Base-by-base conservation (phyloP, 208 protist genomes). In the Angomonas deanei region DNA sequence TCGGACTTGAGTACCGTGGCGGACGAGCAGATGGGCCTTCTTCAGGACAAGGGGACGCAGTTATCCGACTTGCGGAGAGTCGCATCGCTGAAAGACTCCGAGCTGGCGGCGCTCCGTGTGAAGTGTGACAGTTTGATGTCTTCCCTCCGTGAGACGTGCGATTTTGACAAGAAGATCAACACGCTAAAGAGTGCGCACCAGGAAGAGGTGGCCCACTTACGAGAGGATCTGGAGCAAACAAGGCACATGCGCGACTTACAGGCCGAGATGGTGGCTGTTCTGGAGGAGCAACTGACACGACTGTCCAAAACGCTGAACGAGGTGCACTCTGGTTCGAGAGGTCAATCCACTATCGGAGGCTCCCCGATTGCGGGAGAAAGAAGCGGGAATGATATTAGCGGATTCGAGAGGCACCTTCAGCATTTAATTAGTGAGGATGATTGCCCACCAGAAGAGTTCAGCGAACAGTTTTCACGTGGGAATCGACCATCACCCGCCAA, bases 211-310 rank as follows among this genome's bases (percentile, higher is more conserved):
- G 60, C 64, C 10, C 34, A 59, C 31, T 52, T 46, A 1, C 21
- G 47, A 19, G 26, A 69, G 15, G 62, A 60, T 28, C 34, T 54
- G 34, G 28, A 42, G 26, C 52, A 64, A 36, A 61, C 60, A 5
- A 47, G n/a, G 23, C 58, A 65, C 17, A 70, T 77, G 64, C 23
- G 31, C 23, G 42, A 70, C n/a, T 47, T 77, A 19, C 71, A 77
- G 56, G 24, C 71, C 3, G 76, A 78, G 23, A 75, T 72, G 64
- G 74, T 82, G 15, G 48, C 64, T 0, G 56, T 80, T 15, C 66
- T 82, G 27, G 70, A 86, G 57, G 73, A 71, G 52, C 80, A 86
- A 64, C 72, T 82, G 47, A 68, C 65, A 6, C 42, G 42, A 19
- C 17, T 64, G 11, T 59, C 53, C n/a, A 10, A 39, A 10, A 24